Base-by-base conservation (phyloP, 1,139 yeast species). In the Neolecta irregularis region DNA sequence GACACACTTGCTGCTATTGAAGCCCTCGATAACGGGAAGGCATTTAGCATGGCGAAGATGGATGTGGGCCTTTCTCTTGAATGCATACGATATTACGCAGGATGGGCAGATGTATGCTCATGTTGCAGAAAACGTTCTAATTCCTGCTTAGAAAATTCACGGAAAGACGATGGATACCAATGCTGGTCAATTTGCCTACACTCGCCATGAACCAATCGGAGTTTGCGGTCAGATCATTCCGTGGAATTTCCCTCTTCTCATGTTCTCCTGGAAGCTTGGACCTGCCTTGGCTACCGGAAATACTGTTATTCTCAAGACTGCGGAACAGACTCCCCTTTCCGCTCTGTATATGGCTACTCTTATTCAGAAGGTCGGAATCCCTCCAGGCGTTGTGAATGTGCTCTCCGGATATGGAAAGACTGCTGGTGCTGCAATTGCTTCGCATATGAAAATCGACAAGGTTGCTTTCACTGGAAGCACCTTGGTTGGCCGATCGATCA, bases 61-160 rank as follows among this genome's bases (percentile, higher is more conserved):
- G 93, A 81, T 52, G 62, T 81, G 36, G 69, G 64, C 52, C 58
- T 69, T 58, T 61, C 73, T 55, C 51, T 75, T 53, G 58, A 69
- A 50, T 61, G 75, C 53, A 61, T 74, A 61, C 64, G 74, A 61
- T 61, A 75, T 65, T 68, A 69, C 54, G 93, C 88, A 17, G 94
- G 93, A 35, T 75, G 79, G 72, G 85, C 93, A 32, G 92, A 77
- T 57, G n/a, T n/a, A n/a, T n/a, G n/a, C n/a, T n/a, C n/a, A n/a
- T n/a, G n/a, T n/a, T n/a, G n/a, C n/a, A n/a, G n/a, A n/a, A n/a
- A n/a, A n/a, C n/a, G n/a, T n/a, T n/a, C n/a, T n/a, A n/a, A n/a
- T n/a, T n/a, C n/a, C n/a, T n/a, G n/a, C n/a, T n/a, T n/a, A n/a
- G n/a, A 81, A 81, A 61, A 64, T 74, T 45, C 66, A 67, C 43